Base-by-base conservation (phyloP, 192 early-diverging fungal species). In the Backusella parvicylindrica region DNA sequence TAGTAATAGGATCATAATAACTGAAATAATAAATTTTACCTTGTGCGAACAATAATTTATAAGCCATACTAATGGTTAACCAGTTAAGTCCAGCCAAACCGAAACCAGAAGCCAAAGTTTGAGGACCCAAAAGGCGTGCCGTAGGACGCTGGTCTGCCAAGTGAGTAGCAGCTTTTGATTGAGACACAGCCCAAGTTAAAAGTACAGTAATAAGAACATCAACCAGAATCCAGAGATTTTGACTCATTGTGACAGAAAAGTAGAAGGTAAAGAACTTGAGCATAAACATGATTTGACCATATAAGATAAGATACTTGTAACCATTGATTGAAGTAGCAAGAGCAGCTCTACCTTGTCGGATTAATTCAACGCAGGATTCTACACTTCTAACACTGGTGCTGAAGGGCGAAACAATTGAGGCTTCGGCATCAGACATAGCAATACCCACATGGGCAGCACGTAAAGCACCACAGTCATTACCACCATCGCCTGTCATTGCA, bases 401-500 rank as follows among this genome's bases (percentile, higher is more conserved):
- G 78, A 95, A 95, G 31, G 92, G 94, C 26, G 94, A 89, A 0
- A 95, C 94, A 77, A 95, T 93, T 0, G 92, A 91, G 0, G 92
- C 89, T 71, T 93, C 92, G 35, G 92, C 89, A 63, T 92, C 92
- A 37, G 91, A 92, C 30, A 95, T 81, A 6, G 94, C 94, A 28
- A 95, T 78, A 38, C 94, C 94, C 37, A 89, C 92, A 70, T 95
- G 94, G 7, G 92, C 87, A 12, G 92, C 91, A 56, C 92, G 90
- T 53, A 95, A 79, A 15, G 94, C 92, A 23, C 91, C 92, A 69
- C 90, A 91, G 77, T 95, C 94, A 73, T 95, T 95, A 47, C 92
- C 92, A 76, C 94, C 94, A 72, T 95, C 94, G 37, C 94, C 94
- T 77, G 91, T 92, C 94, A 95, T 95, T 37, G 89, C 92, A 12